Percentiles rank a stretch among this genome's conserved stretches.
These are phyloP conservation scores for Diutina mesorugosa DNA, from an alignment of 1,139 yeast species.

Conservation along the genomic window DNA sequence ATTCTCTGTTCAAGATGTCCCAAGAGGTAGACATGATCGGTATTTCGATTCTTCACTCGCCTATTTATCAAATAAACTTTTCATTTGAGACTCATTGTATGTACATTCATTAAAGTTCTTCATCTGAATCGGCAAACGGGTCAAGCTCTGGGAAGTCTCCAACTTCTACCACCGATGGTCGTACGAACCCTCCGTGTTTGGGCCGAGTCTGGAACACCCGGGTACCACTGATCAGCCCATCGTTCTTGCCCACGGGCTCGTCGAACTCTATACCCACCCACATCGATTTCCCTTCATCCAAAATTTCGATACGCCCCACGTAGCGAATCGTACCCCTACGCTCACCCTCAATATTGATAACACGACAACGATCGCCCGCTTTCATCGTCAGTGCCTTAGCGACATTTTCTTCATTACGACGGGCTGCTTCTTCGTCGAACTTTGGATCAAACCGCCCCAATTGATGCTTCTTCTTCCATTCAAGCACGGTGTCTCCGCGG, in stretches of 20 bases:
- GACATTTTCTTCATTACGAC: slow-evolving; percentile 12
- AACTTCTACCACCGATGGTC: slow-evolving; percentile 34
- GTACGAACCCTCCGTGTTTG: slow-evolving; percentile 39
- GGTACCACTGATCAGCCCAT: slow-evolving; percentile 24
- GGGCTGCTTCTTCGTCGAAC: slow-evolving; percentile 14
- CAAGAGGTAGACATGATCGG: too few relatives aligned
- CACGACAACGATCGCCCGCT: slow-evolving; percentile 28
- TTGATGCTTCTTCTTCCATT: slow-evolving; percentile 59
- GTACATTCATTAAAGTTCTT: slow-evolving; percentile 6
- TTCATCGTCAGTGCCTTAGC: slow-evolving; percentile 13
- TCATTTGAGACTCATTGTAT: neutral
- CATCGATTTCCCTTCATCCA: slow-evolving; percentile 29
- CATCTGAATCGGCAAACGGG: slow-evolving; percentile 29
- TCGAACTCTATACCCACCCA: slow-evolving; percentile 40
- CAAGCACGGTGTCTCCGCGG: slow-evolving; percentile 49
- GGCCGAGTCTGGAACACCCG: slow-evolving; percentile 21
- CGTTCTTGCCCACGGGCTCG: slow-evolving; percentile 35
- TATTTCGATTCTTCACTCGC: too few relatives aligned
- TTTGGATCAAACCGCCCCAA: slow-evolving; percentile 65
- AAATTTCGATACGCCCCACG: slow-evolving; percentile 53
- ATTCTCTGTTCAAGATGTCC: too few relatives aligned
- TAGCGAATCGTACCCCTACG: slow-evolving; percentile 58
- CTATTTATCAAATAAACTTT: too few relatives aligned
- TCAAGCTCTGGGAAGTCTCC: slow-evolving; percentile 40
- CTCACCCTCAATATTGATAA: slow-evolving; percentile 33